Conservation (phyloP, 2,329 filamentous ascomycete species). For the Decorospora gaudefroyi region DNA sequence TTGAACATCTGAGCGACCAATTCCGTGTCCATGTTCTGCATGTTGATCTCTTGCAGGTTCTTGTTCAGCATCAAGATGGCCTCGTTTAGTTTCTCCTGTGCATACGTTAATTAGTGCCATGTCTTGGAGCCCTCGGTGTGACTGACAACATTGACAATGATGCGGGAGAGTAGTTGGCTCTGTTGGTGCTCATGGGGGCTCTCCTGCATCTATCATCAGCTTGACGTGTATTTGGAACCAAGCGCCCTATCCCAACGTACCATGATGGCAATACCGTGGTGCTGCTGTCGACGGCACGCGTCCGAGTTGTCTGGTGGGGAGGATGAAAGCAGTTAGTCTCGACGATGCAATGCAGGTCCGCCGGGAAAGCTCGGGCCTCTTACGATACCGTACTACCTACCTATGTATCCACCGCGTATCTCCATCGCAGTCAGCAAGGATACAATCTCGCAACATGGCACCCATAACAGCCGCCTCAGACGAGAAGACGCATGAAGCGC, state of each 20-base stretch:
- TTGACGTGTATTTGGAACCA: conserved; percentile 2
- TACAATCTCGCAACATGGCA: conserved; percentile 52
- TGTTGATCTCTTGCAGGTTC: conserved; percentile 92
- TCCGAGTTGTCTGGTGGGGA: conserved; percentile 31
- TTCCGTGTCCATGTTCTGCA: conserved; percentile 98
- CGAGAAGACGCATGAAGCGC: conserved; percentile 76
- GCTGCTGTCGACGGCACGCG: conserved; percentile 19
- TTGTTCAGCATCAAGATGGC: conserved; percentile 91
- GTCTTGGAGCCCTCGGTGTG: background rate
- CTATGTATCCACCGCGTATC: too few species aligned
- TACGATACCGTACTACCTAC: too few species aligned
- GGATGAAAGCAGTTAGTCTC: conserved; percentile 35
- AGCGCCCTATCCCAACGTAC: conserved; percentile 17
- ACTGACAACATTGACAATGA: conserved; percentile 95
- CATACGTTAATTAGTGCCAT: background rate
- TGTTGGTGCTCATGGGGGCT: conserved; percentile 98
- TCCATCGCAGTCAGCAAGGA: too few species aligned
- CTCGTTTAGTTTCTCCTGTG: conserved; percentile 94
- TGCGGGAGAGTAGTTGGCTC: conserved; percentile 86
- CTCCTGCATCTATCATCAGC: conserved; percentile 61
- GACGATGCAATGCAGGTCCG: conserved; percentile 19
- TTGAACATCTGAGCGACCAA: conserved; percentile 99
- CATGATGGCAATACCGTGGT: conserved; percentile 24
- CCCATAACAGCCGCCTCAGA: conserved; percentile 71
- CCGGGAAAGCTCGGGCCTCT: conserved; percentile 26